Conservation (phyloP, 192 early-diverging fungal genomes). For the Spinellus fusiger region DNA sequence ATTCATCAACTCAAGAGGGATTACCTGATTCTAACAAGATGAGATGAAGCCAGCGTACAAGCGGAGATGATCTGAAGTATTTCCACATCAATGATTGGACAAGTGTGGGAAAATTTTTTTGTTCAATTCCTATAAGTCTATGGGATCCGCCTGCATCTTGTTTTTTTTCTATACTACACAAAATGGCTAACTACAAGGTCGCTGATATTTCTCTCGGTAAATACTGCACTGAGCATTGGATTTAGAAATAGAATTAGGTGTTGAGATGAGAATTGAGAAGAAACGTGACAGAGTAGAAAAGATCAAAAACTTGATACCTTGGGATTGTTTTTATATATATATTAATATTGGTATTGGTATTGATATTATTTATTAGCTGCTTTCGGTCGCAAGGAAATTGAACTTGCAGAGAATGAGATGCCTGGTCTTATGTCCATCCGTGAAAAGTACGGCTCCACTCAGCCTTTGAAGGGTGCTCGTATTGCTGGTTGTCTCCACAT, state of each 20-base stretch:
- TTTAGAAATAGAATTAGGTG: too few relatives aligned
- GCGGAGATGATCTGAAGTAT: too few relatives aligned
- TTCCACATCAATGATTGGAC: too few relatives aligned
- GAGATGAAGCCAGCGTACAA: too few relatives aligned
- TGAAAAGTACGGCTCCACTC: slow-evolving; percentile 81
- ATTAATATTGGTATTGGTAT: background rate
- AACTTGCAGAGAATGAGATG: slow-evolving; percentile 92
- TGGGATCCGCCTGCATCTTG: too few relatives aligned
- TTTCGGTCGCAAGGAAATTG: slow-evolving; percentile 89
- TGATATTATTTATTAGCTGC: slow-evolving; percentile 49
- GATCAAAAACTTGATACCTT: background rate
- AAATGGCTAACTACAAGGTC: slow-evolving; percentile 41
- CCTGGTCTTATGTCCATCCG: slow-evolving; percentile 95
- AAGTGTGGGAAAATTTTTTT: too few relatives aligned
- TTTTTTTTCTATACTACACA: slow-evolving; percentile 8
- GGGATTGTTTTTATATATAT: background rate
- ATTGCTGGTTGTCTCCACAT: slow-evolving; percentile 98
- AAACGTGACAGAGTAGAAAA: slow-evolving; percentile 60
- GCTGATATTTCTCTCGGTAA: slow-evolving; percentile 91
- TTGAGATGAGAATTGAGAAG: too few relatives aligned
- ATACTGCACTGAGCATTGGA: slow-evolving; percentile 93
- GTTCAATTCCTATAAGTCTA: too few relatives aligned
- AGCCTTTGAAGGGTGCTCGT: slow-evolving; percentile 92
- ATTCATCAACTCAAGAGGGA: too few relatives aligned
- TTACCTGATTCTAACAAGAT: too few relatives aligned